Conservation (phyloP, 306 rosid genomes). For the Quercus cerris region DNA sequence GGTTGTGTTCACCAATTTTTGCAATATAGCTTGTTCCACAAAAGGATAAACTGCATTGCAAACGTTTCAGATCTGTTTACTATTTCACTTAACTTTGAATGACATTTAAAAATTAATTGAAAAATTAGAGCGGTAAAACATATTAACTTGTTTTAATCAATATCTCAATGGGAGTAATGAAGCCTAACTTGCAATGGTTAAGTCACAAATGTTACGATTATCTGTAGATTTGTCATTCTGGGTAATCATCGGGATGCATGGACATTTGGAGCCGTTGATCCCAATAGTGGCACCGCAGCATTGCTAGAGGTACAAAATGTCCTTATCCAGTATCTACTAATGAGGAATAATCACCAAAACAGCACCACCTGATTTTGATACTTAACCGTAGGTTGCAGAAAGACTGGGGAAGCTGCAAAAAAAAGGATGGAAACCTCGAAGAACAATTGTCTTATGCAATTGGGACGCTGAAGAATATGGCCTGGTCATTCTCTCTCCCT, state of each 20-base stretch:
- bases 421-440: conserved; percentile 71
- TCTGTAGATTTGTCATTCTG: conserved; percentile 60
- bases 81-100: too few relatives aligned
- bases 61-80: too few relatives aligned
- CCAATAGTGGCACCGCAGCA: conserved; percentile 76
- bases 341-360: conserved; percentile 5
- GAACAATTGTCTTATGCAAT: conserved; percentile 67
- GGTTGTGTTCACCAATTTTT: too few relatives aligned
- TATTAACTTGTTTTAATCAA: too few relatives aligned
- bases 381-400: conserved; percentile 44
- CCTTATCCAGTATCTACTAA: not conserved
- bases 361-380: conserved; percentile 5
- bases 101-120: too few relatives aligned
- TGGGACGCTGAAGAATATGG: conserved; percentile 91
- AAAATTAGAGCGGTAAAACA: too few relatives aligned
- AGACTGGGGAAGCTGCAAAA: conserved; percentile 59
- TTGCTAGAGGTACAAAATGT: conserved; percentile 53
- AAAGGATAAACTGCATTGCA: too few relatives aligned
- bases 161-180: too few relatives aligned
- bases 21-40: too few relatives aligned
- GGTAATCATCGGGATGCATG: conserved; percentile 84
- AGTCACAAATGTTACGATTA: conserved; percentile 17
- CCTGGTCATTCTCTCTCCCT: conserved; percentile 42
- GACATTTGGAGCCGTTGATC: conserved; percentile 90
- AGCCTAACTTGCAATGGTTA: conserved; percentile 4